Percentiles rank a stretch among this genome's conserved stretches.
Evolutionary conservation across 495 filamentous ascomycete genomes (phyloP).

Genomic region (Cercophora sp.): DNA sequence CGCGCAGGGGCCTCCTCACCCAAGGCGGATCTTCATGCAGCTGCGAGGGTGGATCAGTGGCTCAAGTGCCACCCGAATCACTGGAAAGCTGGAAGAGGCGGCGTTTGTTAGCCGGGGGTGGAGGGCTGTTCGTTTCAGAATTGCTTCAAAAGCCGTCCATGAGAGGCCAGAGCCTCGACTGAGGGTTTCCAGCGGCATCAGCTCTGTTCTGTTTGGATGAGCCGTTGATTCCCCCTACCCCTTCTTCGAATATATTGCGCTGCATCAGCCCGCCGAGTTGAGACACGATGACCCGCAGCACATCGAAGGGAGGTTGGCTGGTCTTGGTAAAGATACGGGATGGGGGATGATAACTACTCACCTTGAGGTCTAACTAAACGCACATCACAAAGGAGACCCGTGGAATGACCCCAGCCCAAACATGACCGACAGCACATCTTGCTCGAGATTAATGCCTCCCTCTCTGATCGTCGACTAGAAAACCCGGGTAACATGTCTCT

Average conservation of each 20-base stretch:
- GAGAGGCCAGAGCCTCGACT: constrained; percentile 9
- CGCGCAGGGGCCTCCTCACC: constrained; percentile 13
- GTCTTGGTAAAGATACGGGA: no score
- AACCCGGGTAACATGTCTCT: background rate
- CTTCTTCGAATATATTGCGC: no score
- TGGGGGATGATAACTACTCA: no score
- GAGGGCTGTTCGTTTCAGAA: constrained; percentile 33
- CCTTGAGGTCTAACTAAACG: no score
- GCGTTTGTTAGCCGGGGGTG: no score
- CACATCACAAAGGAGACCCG: no score
- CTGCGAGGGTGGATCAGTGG: constrained; percentile 19
- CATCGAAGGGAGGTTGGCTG: no score
- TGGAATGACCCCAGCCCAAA: no score
- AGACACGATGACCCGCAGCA: no score
- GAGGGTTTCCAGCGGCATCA: background rate
- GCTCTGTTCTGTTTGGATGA: background rate
- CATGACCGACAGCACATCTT: no score
- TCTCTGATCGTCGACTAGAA: background rate
- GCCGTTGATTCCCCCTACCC: background rate
- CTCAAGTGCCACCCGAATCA: constrained; percentile 21
- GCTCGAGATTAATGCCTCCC: background rate
- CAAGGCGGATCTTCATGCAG: constrained; percentile 13
- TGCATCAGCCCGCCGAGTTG: no score
- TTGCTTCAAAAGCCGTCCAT: constrained; percentile 31
- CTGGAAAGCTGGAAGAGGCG: constrained; percentile 21